Percentiles rank a stretch among this genome's conserved stretches.
These are phyloP conservation scores for Solanum tarapatanum DNA, from an alignment of 257 asterid genomes.

Conservation along the genomic window DNA sequence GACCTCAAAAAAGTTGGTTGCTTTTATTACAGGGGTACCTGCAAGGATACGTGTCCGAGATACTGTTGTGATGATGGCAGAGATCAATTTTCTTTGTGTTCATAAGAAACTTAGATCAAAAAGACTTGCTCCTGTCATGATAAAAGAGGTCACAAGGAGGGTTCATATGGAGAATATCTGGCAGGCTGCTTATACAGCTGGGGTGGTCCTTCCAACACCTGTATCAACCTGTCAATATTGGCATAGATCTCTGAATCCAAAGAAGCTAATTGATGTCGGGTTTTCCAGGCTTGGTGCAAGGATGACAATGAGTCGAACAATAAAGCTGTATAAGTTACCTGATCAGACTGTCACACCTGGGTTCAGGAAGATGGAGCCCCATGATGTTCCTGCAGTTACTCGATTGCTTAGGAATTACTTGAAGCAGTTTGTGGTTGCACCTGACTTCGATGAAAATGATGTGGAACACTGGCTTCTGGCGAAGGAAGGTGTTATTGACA, in stretches of 20 bases:
- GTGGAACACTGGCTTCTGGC: constrained; percentile 88
- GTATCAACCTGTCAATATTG: constrained; percentile 75
- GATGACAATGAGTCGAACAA: constrained; percentile 90
- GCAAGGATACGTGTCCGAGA: constrained; percentile 69
- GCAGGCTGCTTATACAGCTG: constrained; percentile 96
- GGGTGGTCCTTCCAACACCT: constrained; percentile 78
- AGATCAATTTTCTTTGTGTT: constrained; percentile 73
- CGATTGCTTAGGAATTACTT: constrained; percentile 63
- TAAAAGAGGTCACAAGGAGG: constrained; percentile 79
- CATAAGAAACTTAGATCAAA: constrained; percentile 85
- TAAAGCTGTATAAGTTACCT: constrained; percentile 68
- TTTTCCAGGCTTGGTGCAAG: constrained; percentile 76
- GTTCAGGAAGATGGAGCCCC: constrained; percentile 72
- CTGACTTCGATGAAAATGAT: constrained; percentile 62
- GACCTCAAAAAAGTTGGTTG: constrained; percentile 71
- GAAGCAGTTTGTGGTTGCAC: constrained; percentile 58
- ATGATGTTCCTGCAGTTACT: constrained; percentile 73
- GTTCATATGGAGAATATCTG: constrained; percentile 78
- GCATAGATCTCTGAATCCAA: constrained; percentile 83
- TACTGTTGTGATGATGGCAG: constrained; percentile 59
- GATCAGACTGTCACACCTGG: constrained; percentile 54
- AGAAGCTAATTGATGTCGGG: constrained; percentile 86
- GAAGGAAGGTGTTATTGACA: constrained; percentile 59
- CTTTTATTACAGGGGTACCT: constrained; percentile 80
- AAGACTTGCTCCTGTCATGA: constrained; percentile 89